Percentiles rank a stretch among this genome's conserved stretches.
phyloP scores from a whole-genome alignment of 2,329 filamentous ascomycete genomes.

The Dactylellina parvicollis region DNA sequence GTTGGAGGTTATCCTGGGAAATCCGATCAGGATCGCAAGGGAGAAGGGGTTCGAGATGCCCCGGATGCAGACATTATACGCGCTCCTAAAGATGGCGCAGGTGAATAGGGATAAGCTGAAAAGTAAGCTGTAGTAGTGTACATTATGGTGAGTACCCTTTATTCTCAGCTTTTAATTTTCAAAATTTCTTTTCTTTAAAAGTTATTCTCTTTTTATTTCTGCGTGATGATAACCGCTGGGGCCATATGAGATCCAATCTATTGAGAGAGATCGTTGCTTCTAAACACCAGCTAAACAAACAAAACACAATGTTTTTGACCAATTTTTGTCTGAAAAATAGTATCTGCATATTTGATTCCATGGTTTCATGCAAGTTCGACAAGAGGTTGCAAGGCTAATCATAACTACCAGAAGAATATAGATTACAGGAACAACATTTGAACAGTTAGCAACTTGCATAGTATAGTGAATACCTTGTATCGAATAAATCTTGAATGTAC shows the following conservation, averaged over 20 bases:
- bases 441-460: no score
- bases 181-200: not conserved
- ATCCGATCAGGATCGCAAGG: conserved; percentile 73
- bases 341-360: not conserved
- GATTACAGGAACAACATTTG: no score
- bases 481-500: no score
- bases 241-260: conserved; percentile 52
- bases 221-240: conserved; percentile 51
- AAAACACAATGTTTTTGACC: conserved; percentile 35
- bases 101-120: conserved; percentile 30
- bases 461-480: no score
- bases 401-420: no score
- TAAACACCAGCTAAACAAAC: conserved; percentile 45
- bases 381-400: no score
- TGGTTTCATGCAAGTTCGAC: not conserved
- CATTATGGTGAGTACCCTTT: conserved; percentile 3
- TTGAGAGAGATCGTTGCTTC: conserved; percentile 49
- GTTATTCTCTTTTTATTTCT: not conserved
- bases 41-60: conserved; percentile 73
- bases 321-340: conserved; percentile 3
- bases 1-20: conserved; percentile 77
- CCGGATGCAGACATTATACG: conserved; percentile 62
- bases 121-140: conserved; percentile 4
- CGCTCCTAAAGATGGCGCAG: conserved; percentile 52
- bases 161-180: not conserved